phyloP scores from a whole-genome alignment of 495 filamentous ascomycete species.

The Penicillium turbatum region DNA sequence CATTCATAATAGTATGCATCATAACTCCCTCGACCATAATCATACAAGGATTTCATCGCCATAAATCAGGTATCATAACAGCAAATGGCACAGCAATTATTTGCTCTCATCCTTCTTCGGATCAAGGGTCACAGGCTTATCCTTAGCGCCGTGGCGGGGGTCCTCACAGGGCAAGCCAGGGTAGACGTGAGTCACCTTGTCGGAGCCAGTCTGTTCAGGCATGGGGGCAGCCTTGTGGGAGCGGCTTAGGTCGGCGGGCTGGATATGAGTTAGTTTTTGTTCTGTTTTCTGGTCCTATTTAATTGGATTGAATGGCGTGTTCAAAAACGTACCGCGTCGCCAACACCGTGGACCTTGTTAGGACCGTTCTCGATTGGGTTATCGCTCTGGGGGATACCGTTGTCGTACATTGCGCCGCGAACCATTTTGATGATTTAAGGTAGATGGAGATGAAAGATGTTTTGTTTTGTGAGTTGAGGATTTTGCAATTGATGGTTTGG shows the following conservation, averaged over 20 bases:
- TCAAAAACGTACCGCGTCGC: conserved; percentile 31
- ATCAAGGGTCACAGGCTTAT: not conserved
- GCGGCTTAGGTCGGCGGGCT: conserved; percentile 41
- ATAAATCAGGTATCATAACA: not conserved
- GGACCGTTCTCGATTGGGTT: conserved; percentile 46
- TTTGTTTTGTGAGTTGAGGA: conserved; percentile 1
- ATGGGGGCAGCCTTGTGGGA: conserved; percentile 40
- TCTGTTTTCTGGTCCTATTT: no score
- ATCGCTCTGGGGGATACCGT: conserved; percentile 46
- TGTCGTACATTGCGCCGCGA: conserved; percentile 49
- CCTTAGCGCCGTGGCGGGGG: not conserved
- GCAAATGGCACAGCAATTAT: not conserved
- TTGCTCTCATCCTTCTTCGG: not conserved
- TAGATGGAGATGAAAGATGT: not conserved
- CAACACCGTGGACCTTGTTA: conserved; percentile 41
- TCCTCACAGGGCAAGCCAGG: conserved; percentile 24
- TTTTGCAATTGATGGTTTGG: not conserved
- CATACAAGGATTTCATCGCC: not conserved
- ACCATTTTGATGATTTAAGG: conserved; percentile 36
- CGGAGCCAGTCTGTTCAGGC: conserved; percentile 35
- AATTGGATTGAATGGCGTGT: not conserved
- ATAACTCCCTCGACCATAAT: not conserved
- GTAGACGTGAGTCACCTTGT: conserved; percentile 27
- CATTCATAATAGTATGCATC: not conserved
- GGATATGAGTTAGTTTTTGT: not conserved